Conservation (phyloP, 257 asterid genomes). For the Gentiana straminea region DNA sequence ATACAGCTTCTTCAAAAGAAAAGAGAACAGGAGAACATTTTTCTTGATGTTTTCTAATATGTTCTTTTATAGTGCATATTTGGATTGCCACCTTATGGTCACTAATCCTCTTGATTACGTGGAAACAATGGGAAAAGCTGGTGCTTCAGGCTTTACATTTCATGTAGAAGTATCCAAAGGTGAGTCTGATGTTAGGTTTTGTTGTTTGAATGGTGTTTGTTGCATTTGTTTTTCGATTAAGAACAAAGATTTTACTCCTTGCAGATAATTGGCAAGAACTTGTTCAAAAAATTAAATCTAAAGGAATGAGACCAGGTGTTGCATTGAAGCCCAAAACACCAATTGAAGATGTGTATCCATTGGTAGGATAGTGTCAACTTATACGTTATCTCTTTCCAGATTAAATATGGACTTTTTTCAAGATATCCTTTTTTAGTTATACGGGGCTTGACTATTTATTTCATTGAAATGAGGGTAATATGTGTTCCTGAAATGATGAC, state of each 20-base stretch:
- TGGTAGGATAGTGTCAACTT: slow-evolving; percentile 29
- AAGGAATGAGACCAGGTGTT: slow-evolving; percentile 85
- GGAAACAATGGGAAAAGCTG: slow-evolving; percentile 71
- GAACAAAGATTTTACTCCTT: not conserved
- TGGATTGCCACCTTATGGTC: slow-evolving; percentile 96
- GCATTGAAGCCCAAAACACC: slow-evolving; percentile 85
- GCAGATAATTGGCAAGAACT: slow-evolving; percentile 92
- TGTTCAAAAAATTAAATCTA: slow-evolving; percentile 55
- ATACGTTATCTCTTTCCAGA: not conserved
- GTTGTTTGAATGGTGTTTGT: not conserved
- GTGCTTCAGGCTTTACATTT: slow-evolving; percentile 94
- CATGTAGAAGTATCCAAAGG: slow-evolving; percentile 82
- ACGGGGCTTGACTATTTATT: not conserved
- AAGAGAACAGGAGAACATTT: too few species aligned
- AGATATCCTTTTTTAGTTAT: not conserved
- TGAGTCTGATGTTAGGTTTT: slow-evolving; percentile 12
- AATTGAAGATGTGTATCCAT: slow-evolving; percentile 70
- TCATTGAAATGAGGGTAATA: not conserved
- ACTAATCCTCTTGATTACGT: slow-evolving; percentile 90
- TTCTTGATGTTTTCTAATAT: not conserved
- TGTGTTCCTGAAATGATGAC: not conserved
- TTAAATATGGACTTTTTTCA: too few species aligned
- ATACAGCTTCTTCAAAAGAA: not conserved
- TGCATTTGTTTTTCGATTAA: not conserved
- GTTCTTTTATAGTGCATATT: slow-evolving; percentile 50